These are phyloP conservation scores for Rubia peregrina DNA, from an alignment of 305 asterid genomes.

Conservation along the genomic window DNA sequence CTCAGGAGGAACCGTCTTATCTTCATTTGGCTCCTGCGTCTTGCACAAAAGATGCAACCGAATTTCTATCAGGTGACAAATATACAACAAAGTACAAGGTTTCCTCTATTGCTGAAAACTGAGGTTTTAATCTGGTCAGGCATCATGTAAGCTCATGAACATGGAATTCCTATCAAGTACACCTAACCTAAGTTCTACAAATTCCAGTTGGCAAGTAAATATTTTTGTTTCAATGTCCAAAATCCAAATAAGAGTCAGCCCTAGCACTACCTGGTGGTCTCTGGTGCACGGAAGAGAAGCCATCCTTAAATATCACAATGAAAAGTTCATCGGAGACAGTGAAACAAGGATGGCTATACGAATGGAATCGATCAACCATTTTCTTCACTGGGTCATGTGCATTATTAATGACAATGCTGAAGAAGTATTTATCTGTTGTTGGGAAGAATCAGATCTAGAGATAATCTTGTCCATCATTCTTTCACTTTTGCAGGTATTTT, in stretches of 20 bases:
- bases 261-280: neutral
- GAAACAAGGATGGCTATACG: neutral
- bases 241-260: neutral
- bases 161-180: neutral
- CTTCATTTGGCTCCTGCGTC: conserved; percentile 44
- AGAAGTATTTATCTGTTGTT: neutral
- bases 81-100: neutral
- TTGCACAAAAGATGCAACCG: neutral
- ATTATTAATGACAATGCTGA: neutral
- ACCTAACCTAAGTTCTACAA: neutral
- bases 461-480: neutral
- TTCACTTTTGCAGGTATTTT: neutral
- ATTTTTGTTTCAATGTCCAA: neutral
- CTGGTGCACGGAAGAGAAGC: neutral
- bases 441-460: neutral
- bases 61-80: neutral
- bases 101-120: neutral
- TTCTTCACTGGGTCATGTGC: neutral
- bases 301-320: neutral
- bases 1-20: conserved; percentile 35
- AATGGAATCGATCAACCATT: neutral
- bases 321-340: neutral
- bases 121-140: neutral
- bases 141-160: neutral
- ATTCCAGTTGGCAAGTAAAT: neutral